A percentile compares a stretch with the other conserved stretches of the same genome.
Evolutionary conservation across 148 eudicot genomes (phyloP).

Genomic region (Fagopyrum tataricum): DNA sequence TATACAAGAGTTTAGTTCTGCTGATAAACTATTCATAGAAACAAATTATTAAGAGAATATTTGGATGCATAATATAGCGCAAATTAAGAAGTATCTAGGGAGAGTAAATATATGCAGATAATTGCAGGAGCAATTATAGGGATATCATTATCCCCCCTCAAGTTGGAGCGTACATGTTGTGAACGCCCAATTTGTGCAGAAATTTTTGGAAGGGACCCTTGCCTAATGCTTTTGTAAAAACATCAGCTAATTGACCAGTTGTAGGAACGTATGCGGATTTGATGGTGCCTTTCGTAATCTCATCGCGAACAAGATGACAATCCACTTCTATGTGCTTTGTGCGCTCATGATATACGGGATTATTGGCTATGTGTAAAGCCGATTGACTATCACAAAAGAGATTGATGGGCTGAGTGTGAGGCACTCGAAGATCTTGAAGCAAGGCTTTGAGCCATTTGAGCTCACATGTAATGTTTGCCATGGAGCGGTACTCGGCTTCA

Average conservation of each 20-base stretch:
- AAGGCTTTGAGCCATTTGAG: neutral
- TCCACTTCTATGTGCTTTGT: slow-evolving; percentile 8
- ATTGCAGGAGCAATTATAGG: too few species aligned
- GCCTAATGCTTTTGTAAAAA: neutral
- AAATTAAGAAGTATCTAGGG: too few species aligned
- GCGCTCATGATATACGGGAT: slow-evolving; percentile 6
- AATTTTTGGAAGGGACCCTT: neutral
- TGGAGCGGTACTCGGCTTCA: slow-evolving; percentile 9
- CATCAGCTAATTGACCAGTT: neutral
- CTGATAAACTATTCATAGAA: too few species aligned
- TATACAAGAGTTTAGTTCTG: too few species aligned
- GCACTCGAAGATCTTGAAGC: neutral
- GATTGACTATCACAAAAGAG: neutral
- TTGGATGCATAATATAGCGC: too few species aligned
- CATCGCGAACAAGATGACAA: neutral
- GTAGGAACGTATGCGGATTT: neutral
- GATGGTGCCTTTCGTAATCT: neutral
- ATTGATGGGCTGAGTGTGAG: neutral
- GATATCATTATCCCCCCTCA: neutral
- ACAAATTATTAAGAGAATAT: too few species aligned
- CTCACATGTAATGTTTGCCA: slow-evolving; percentile 1
- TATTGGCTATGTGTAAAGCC: neutral
- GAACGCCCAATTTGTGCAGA: neutral
- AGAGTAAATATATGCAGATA: too few species aligned
- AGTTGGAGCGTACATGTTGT: neutral